Evolutionary conservation across 495 filamentous ascomycete species (phyloP), one percentile per base, ranked within the genome.

Genomic region (Glonium stellatum): DNA sequence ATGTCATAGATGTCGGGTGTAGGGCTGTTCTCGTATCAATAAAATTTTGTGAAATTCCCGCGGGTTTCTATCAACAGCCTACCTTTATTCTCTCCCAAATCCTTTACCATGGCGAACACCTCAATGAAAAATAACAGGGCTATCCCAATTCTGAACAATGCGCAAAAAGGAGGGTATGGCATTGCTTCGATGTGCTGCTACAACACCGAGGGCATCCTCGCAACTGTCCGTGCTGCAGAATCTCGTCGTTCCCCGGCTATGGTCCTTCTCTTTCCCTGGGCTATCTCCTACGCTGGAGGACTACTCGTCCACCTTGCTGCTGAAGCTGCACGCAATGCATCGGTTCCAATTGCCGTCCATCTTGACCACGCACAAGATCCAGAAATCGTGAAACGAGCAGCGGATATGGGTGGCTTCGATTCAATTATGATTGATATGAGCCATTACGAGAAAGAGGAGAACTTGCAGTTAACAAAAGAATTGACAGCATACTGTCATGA

Each of bases 201-300:
- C 82, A 92, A 92, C 77, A 79, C 90, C 68, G 88, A 92, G 76
- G 84, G 84, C 66, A 87, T 92, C 72, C 80, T 91, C 50, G 89
- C 87, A 23, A 84, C 84, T 0, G 84, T 95, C 57, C 82, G 80
- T 64, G 89, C 88, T 4, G 89, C 89, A 57, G 87, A 90, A 73
- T 77, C 80, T 31, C 86, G 88, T 53, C 74, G 76, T 55, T 88
- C 87, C 0, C 87, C 89, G 0, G 83, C 86, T 58, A 89, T 90
- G 82, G 82, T 95, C 67, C 84, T 88, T 35, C 85, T 95, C 71
- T 92, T 95, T 76, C 89, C 89, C 55, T 95, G 89, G 89, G 87
- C 89, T 0, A 72, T 88, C 71, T 73, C 82, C 75, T 90, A 89
- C 74, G 84, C 84, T 36, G 77, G 77, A 66, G 79, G 82, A 10